These are phyloP conservation scores for Stenocarpella maydis DNA, from an alignment of 2,329 filamentous ascomycete genomes.

Conservation along the genomic window DNA sequence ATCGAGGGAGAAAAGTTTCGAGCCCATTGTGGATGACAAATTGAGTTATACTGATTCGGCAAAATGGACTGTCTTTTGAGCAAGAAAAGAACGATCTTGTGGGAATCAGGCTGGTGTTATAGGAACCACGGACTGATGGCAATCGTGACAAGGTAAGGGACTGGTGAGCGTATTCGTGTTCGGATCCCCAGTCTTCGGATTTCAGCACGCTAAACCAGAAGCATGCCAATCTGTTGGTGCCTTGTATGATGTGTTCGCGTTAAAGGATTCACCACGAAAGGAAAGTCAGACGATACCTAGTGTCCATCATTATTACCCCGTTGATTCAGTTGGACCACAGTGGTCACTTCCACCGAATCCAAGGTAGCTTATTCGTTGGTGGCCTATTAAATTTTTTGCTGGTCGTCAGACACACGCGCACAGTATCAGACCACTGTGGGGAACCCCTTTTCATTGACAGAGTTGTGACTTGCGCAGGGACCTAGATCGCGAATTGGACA, in stretches of 20 bases:
- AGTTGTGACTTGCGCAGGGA: background rate
- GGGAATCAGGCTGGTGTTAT: background rate
- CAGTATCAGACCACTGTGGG: conserved; percentile 22
- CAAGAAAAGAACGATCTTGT: background rate
- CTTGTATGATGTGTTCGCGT: background rate
- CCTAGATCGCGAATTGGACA: background rate
- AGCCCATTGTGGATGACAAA: conserved; percentile 9
- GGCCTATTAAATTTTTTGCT: conserved; percentile 2
- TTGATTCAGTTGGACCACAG: conserved; percentile 4
- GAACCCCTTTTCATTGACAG: conserved; percentile 9
- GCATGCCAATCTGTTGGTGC: background rate
- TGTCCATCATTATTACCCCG: background rate
- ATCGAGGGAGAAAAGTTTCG: background rate
- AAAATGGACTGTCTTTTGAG: background rate
- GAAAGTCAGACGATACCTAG: background rate
- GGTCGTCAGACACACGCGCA: conserved; percentile 6
- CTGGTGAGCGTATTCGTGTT: conserved; percentile 24
- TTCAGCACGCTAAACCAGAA: conserved; percentile 4
- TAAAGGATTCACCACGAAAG: conserved; percentile 19
- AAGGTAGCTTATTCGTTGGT: conserved; percentile 9
- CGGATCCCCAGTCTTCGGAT: conserved; percentile 14
- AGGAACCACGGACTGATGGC: background rate
- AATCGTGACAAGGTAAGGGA: background rate
- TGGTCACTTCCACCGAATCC: background rate
- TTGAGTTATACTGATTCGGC: background rate